These are phyloP conservation scores for Rhodosporidiobolus odoratus DNA, from an alignment of 768 basidiomycete genomes.

Conservation along the genomic window DNA sequence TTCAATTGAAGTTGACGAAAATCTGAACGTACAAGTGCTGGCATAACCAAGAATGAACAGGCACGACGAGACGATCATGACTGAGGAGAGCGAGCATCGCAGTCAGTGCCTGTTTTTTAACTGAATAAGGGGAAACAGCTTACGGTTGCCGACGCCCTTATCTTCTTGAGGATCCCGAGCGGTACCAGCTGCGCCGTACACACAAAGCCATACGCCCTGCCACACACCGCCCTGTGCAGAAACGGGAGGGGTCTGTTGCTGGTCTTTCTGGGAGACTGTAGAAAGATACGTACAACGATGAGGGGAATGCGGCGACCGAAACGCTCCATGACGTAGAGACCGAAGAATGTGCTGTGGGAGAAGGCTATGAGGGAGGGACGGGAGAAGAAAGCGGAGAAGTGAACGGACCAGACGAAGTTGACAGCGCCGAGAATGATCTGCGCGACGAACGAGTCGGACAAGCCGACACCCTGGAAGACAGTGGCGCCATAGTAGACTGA, in stretches of 20 bases:
- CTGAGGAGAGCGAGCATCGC: conserved; percentile 41
- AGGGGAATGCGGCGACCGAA: conserved; percentile 60
- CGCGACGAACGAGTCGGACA: conserved; percentile 61
- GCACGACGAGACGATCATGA: conserved; percentile 64
- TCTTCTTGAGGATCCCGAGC: conserved; percentile 55
- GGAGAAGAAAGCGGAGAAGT: conserved; percentile 53
- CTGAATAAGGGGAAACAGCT: not conserved
- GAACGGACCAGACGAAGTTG: conserved; percentile 56
- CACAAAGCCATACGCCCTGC: conserved; percentile 66
- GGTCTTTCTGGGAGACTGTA: not conserved
- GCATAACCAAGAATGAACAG: conserved; percentile 69
- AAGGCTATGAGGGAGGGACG: not conserved
- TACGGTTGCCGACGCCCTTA: conserved; percentile 56
- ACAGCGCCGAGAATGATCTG: conserved; percentile 72
- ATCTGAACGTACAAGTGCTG: conserved; percentile 49
- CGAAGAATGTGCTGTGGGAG: conserved; percentile 41
- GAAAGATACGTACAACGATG: conserved; percentile 53
- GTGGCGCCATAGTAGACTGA: conserved; percentile 58
- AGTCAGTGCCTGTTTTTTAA: too few species aligned
- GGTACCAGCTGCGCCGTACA: conserved; percentile 68
- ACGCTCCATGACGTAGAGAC: conserved; percentile 67
- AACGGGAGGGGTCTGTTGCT: not conserved
- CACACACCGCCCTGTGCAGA: conserved; percentile 52
- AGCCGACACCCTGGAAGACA: conserved; percentile 55
- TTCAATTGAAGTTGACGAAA: not conserved